Evolutionary conservation across 179 eudicot genomes (phyloP).

Genomic region (Spergularia azorica): DNA sequence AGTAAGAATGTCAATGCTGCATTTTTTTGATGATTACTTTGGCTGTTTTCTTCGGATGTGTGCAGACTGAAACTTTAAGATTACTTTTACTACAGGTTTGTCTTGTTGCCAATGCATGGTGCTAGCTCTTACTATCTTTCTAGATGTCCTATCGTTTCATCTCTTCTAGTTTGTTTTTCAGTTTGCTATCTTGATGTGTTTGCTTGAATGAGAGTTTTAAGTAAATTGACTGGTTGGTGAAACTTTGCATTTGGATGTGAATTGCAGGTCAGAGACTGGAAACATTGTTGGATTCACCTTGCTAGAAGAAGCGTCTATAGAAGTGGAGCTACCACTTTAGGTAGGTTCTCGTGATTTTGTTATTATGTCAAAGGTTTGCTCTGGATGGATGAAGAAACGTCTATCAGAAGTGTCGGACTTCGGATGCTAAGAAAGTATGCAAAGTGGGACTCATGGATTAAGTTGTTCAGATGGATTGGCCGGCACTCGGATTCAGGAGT

Average conservation of each 20-base stretch:
- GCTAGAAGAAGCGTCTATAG: background rate
- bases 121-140: no score
- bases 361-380: background rate
- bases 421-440: constrained; percentile 14
- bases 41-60: no score
- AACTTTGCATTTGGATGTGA: background rate
- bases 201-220: no score
- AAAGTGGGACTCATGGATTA: constrained; percentile 14
- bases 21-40: no score
- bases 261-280: background rate
- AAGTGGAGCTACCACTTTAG: background rate
- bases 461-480: background rate
- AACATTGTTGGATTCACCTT: background rate
- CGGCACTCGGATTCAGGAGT: background rate
- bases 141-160: no score
- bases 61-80: no score
- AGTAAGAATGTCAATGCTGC: no score
- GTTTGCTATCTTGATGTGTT: no score
- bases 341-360: background rate
- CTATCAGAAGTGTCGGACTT: background rate
- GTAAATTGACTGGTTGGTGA: background rate
- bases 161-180: no score
- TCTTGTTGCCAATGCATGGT: no score
- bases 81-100: no score
- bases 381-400: background rate